Evolutionary conservation across 306 rosid species (phyloP).

Genomic region (Cajanus cajan): DNA sequence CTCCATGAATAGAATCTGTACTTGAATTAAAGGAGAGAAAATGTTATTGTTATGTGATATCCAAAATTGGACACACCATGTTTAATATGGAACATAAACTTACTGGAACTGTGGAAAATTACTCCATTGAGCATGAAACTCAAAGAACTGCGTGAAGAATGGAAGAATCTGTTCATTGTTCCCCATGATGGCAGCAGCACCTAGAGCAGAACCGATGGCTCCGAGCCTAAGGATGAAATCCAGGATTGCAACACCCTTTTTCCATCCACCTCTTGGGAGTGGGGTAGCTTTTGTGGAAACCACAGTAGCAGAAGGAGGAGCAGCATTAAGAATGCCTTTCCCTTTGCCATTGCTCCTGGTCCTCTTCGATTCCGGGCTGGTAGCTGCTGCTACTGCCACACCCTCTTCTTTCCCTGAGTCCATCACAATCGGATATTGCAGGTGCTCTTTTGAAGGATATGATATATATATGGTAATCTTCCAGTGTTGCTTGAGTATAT

Average conservation of each 20-base stretch:
- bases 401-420: conserved; percentile 32
- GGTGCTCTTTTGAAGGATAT: conserved; percentile 7
- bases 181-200: conserved; percentile 48
- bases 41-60: background rate
- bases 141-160: conserved; percentile 73
- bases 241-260: conserved; percentile 46
- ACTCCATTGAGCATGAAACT: conserved; percentile 63
- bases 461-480: background rate
- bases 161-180: conserved; percentile 53
- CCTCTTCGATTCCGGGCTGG: conserved; percentile 39
- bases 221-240: conserved; percentile 52
- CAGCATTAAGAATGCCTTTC: conserved; percentile 29
- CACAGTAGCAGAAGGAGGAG: conserved; percentile 14
- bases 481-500: conserved; percentile 6
- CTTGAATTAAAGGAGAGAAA: background rate
- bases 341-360: conserved; percentile 48
- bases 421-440: conserved; percentile 29
- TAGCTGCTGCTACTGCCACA: conserved; percentile 21
- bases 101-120: conserved; percentile 59
- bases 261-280: conserved; percentile 36
- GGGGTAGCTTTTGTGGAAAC: conserved; percentile 42
- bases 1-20: background rate
- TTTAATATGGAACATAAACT: background rate
- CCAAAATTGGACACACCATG: background rate
- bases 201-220: conserved; percentile 48